Conservation (phyloP, 2,329 filamentous ascomycete genomes). For the Tolypocladium paradoxum region DNA sequence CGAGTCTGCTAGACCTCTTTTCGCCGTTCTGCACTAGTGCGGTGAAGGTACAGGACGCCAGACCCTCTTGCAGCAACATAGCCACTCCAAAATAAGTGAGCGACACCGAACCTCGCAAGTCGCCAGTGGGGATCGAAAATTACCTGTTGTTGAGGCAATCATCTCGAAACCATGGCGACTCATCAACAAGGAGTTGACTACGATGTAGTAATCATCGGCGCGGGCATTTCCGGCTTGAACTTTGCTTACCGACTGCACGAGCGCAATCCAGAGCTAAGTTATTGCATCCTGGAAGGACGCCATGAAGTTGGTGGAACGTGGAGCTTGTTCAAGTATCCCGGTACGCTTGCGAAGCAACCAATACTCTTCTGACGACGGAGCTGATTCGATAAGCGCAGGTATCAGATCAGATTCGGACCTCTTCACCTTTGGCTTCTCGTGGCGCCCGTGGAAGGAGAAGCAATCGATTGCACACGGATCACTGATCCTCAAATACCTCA, state of each 20-base stretch:
- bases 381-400: constrained; percentile 21
- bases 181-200: constrained; percentile 1
- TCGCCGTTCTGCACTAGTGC: no score
- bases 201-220: constrained; percentile 55
- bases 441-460: constrained; percentile 53
- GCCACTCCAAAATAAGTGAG: no score
- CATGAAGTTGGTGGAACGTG: constrained; percentile 59
- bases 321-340: constrained; percentile 61
- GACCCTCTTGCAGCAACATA: no score
- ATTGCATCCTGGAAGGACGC: constrained; percentile 55
- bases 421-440: constrained; percentile 51
- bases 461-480: constrained; percentile 37
- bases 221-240: constrained; percentile 63
- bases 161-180: no score
- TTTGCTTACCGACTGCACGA: constrained; percentile 53
- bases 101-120: no score
- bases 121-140: no score
- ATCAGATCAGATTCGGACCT: constrained; percentile 53
- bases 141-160: no score
- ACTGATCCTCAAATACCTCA: constrained; percentile 39
- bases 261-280: constrained; percentile 41
- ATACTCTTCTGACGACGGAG: no score
- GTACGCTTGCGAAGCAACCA: no score
- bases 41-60: no score
- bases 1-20: no score